A percentile compares a stretch with the other conserved stretches of the same genome.
Conservation (phyloP, 1,284 basidiomycete species). For the Cryptococcus deneoformans region DNA sequence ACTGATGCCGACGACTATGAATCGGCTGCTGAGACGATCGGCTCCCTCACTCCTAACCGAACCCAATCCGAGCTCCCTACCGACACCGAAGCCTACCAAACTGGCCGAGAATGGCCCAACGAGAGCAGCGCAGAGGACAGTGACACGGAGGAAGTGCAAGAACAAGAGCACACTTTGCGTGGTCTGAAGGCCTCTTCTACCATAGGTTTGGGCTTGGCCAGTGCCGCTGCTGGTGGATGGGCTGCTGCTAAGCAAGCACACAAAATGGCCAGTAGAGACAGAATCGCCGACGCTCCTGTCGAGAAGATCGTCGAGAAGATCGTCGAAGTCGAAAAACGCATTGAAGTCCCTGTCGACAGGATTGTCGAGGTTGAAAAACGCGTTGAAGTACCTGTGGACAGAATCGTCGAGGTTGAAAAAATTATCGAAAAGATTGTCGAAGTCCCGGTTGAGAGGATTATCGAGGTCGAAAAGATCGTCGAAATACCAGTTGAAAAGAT, state of each 20-base stretch:
- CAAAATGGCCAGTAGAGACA: conserved; percentile 29
- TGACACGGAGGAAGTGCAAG: conserved; percentile 46
- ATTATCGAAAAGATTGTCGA: conserved; percentile 37
- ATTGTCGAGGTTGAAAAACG: conserved; percentile 48
- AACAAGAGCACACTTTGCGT: conserved; percentile 15
- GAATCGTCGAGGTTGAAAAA: conserved; percentile 32
- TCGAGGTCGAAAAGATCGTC: conserved; percentile 39
- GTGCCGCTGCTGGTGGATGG: conserved; percentile 23
- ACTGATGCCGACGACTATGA: conserved; percentile 74
- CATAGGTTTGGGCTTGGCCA: conserved; percentile 19
- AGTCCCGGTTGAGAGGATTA: conserved; percentile 35
- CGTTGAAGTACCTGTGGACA: conserved; percentile 34
- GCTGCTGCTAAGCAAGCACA: conserved; percentile 28
- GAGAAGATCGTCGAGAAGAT: conserved; percentile 36
- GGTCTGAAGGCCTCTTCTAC: conserved; percentile 9
- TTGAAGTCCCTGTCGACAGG: conserved; percentile 33
- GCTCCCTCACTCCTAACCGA: conserved; percentile 60
- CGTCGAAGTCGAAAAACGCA: conserved; percentile 29
- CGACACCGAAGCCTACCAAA: conserved; percentile 41
- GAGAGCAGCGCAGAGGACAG: conserved; percentile 53
- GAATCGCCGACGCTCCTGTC: conserved; percentile 35
- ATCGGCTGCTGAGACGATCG: conserved; percentile 72
- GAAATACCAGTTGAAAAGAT: conserved; percentile 36
- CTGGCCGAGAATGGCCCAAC: conserved; percentile 43
- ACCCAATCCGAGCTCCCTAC: conserved; percentile 61